Base-by-base conservation (phyloP, 2,329 filamentous ascomycete species). In the Trichoderma afroharzianum region DNA sequence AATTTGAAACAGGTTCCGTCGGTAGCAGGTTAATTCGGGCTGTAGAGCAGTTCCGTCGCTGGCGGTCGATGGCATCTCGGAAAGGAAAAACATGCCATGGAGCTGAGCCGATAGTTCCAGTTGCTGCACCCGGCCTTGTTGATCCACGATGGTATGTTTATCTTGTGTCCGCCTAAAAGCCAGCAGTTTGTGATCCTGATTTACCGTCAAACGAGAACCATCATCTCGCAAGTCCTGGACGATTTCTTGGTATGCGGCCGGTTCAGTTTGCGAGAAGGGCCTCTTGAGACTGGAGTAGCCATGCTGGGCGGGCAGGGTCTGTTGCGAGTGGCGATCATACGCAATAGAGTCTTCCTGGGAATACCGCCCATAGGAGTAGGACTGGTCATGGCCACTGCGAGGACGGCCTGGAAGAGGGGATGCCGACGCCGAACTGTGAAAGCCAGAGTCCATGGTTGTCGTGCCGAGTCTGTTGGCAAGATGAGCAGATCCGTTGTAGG, bases 1-100 rank as follows among this genome's bases (percentile, higher is more conserved):
- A 78, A 98, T 97, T 81, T 98, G 95, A 82, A 98, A 98, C 63
- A 98, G 85, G 79, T 98, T 98, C 62, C 95, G 90, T 74, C 95
- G 92, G 82, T 98, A 98, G 86, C 95, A 98, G 3, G 95, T 98
- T 80, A 98, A 82, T 82, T 98, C 95, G 67, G 89, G 93, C 79
- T 92, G 91, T 63, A 91, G 83, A 61, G 87, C 80, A 59, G 81
- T 84, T 72, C 87, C 88, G 74, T 91, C 88, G 74, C 81, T 85
- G 69, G 85, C 83, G 73, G 86, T 89, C 77, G 91, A 87, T 1
- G 92, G 91, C 83, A 92, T 92, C 79, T 95, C 93, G 33, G 93
- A 94, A 36, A 95, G 85, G 80, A 95, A 95, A 84, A 95, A 95
- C 92, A 95, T 95, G 83, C 93, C 93, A 78, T 95, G 92, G 33